These are phyloP conservation scores for Paraurostyla sp. DNA, from an alignment of 73 alveolate genomes.

Conservation along the genomic window DNA sequence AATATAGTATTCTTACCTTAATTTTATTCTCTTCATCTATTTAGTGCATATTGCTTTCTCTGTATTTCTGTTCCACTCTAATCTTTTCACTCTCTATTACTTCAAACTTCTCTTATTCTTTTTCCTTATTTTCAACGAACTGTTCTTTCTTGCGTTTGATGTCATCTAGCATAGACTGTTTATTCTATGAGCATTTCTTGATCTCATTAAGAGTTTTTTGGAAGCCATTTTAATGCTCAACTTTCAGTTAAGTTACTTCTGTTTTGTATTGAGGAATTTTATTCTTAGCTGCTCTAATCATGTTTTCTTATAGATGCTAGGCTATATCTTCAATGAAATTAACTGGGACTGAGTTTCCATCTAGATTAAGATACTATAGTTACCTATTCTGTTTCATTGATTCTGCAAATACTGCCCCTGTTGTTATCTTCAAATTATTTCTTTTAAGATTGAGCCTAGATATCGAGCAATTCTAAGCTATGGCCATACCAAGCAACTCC, in stretches of 20 bases:
- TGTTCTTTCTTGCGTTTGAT: not conserved
- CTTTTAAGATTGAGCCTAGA: constrained; percentile 35
- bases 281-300: constrained; percentile 26
- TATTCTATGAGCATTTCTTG: not conserved
- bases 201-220: not conserved
- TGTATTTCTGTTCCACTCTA: constrained; percentile 1
- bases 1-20: not conserved
- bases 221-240: constrained; percentile 17
- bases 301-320: not conserved
- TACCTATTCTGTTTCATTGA: not conserved
- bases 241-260: constrained; percentile 25
- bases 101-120: not conserved
- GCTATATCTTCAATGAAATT: constrained; percentile 39
- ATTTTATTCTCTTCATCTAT: constrained; percentile 34
- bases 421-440: constrained; percentile 21
- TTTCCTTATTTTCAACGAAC: not conserved
- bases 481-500: constrained; percentile 37
- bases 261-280: constrained; percentile 48
- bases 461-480: constrained; percentile 5
- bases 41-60: not conserved
- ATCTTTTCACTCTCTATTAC: constrained; percentile 6
- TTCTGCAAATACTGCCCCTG: constrained; percentile 15
- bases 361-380: constrained; percentile 3
- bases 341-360: not conserved
- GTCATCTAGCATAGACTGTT: not conserved